Evolutionary conservation across 176 grass and related monocot genomes (phyloP).

Genomic region (Pontederia paniculata): DNA sequence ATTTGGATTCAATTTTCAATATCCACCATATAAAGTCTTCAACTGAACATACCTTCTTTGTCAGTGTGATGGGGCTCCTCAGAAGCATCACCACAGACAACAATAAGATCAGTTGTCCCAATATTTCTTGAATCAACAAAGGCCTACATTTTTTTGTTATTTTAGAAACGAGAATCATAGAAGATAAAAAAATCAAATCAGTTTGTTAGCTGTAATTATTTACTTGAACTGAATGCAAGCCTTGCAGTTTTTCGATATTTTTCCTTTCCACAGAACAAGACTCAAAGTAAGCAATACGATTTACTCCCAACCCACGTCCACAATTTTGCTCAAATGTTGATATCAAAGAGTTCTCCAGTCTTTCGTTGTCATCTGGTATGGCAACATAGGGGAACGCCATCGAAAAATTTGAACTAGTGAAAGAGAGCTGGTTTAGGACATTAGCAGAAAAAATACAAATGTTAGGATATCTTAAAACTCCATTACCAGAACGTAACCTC

Average conservation of each 20-base stretch:
- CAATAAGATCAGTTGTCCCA: constrained; percentile 42
- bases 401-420: constrained; percentile 68
- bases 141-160: constrained; percentile 33
- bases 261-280: constrained; percentile 27
- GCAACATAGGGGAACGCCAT: constrained; percentile 82
- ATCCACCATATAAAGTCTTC: constrained; percentile 1
- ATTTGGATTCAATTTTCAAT: constrained; percentile 1
- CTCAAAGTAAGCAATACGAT: constrained; percentile 37
- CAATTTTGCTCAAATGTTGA: constrained; percentile 65
- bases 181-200: neutral
- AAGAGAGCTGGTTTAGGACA: constrained; percentile 34
- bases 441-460: constrained; percentile 1
- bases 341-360: constrained; percentile 59
- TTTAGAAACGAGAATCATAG: neutral
- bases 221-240: constrained; percentile 51
- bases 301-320: constrained; percentile 35
- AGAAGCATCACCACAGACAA: constrained; percentile 52
- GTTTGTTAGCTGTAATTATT: neutral
- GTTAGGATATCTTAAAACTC: neutral
- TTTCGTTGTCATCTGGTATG: constrained; percentile 42
- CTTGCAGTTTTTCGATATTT: constrained; percentile 43
- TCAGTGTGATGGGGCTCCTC: constrained; percentile 26
- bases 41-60: constrained; percentile 56
- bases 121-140: constrained; percentile 32
- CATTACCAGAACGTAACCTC: neutral